Evolutionary conservation across 192 early-diverging fungal genomes (phyloP), one percentile per base, ranked within the genome.

Genomic region (Coemansia sp.): DNA sequence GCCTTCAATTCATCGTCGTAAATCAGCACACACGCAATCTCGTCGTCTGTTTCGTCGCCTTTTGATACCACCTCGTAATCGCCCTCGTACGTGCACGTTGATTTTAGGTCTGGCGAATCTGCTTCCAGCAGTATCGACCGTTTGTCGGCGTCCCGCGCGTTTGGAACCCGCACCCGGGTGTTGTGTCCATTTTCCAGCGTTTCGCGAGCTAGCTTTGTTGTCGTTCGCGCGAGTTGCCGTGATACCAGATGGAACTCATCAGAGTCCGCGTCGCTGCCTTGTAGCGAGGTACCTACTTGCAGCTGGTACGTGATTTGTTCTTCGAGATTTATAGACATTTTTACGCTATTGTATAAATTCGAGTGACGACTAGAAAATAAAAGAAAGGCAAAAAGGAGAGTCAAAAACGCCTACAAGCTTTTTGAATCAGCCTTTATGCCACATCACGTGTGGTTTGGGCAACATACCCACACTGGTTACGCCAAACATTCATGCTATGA

Each of bases 321-420:
- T 20, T 80, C 78, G 25, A 80, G 54, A 55, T 80, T 80, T 40
- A 80, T 66, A 37, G 78, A 68, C 78, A 80, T 80, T 70, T 51
- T 23, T 51, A 17, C 40, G 15, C 2, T 44, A 44, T 12, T 44
- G 40, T n/a, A 50, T 44, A n/a, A 44, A 44, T 44, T 44, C 15
- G n/a, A 44, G 11, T 44, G 40, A 44, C 11, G 40, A 44, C 11
- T n/a, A 44, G 20, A 61, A 60, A 37, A 2, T 31, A 46, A 71
- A 37, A 55, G 26, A 50, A 26, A 21, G 5, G 6, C 4, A 22
- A 31, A 54, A 60, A 47, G 14, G 34, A 58, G 15, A 8, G 9
- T 10, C 9, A n/a, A 58, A 17, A 54, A 25, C 2, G 26, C 47
- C 17, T 54, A 1, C 50, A 17, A 11, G 50, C 53, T 38, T 56